These are phyloP conservation scores for Microcos paniculata DNA, from an alignment of 345 rosid species.

Conservation along the genomic window DNA sequence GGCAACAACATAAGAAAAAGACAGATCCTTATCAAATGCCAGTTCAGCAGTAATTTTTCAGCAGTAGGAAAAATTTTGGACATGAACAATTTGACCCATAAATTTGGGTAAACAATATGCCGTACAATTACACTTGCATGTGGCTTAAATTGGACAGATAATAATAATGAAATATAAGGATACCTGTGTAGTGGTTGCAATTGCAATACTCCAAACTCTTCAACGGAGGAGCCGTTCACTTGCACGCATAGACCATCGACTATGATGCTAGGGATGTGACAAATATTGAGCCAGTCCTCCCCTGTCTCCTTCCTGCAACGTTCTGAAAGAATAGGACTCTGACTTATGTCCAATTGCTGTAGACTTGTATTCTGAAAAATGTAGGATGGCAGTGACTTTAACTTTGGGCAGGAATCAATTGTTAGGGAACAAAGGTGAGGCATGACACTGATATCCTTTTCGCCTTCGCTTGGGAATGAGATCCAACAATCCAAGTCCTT, in stretches of 20 bases:
- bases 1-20: not conserved
- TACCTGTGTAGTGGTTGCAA: constrained; percentile 10
- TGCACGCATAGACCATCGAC: constrained; percentile 5
- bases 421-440: constrained; percentile 14
- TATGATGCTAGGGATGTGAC: constrained; percentile 6
- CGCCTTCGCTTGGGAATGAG: not conserved
- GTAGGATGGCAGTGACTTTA: not conserved
- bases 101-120: not conserved
- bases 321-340: constrained; percentile 4
- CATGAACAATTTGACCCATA: not conserved
- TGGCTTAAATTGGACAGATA: not conserved
- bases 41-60: not conserved
- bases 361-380: constrained; percentile 6
- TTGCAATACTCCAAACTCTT: constrained; percentile 13
- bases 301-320: constrained; percentile 7
- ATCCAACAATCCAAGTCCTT: not conserved
- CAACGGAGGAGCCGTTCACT: not conserved
- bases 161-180: not conserved
- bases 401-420: constrained; percentile 4
- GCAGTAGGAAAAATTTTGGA: not conserved
- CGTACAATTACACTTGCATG: not conserved
- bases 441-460: not conserved
- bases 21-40: not conserved
- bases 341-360: constrained; percentile 10
- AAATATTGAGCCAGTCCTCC: constrained; percentile 13